Base-by-base conservation (phyloP, 2,329 filamentous ascomycete species). In the Decorospora gaudefroyi region DNA sequence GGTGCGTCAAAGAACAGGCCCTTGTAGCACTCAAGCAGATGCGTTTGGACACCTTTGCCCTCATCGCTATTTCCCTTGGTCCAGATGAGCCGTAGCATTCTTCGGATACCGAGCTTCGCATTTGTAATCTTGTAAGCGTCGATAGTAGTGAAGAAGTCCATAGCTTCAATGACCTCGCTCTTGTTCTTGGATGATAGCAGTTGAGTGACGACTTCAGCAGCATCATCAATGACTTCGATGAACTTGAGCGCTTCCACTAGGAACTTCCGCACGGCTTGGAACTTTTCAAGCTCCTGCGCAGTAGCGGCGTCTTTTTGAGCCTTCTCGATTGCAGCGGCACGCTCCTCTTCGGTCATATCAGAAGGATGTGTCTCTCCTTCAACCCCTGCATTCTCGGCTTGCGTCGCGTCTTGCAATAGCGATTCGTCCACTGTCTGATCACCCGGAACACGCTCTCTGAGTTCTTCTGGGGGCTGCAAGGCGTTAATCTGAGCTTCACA, bases 51-150 rank as follows among this genome's bases (percentile, higher is more conserved):
- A 42, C 93, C 93, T 74, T 97, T 99, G 61, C 95, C 93, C 77
- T 99, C 95, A 63, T 99, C 93, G 61, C 90, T 97, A 73, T 97
- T 99, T 59, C 93, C 92, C 74, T 99, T 99, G 53, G 93, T 99
- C 93, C 93, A 99, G 69, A 99, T 99, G 13, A 99, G 78, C 39
- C 92, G 86, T 52, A 99, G 79, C 93, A 99, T 99, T 44, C 90
- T 86, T 46, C 92, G 83, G 63, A 99, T 97, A 44, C 95, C 93
- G 26, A 86, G 75, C 69, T 95, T 91, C 65, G 95, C 90, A 57
- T 93, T 89, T 69, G 96, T 88, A 46, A 99, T 86, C 69, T 95
- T 93, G 78, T 97, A 97, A 4, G 91, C 92, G 68, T 99, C 91
- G 30, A 93, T 87, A 30, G 96, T 84, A 58, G 95, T 90, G 58